Conservation (phyloP, 345 rosid species). For the Aquilaria yunnanensis region DNA sequence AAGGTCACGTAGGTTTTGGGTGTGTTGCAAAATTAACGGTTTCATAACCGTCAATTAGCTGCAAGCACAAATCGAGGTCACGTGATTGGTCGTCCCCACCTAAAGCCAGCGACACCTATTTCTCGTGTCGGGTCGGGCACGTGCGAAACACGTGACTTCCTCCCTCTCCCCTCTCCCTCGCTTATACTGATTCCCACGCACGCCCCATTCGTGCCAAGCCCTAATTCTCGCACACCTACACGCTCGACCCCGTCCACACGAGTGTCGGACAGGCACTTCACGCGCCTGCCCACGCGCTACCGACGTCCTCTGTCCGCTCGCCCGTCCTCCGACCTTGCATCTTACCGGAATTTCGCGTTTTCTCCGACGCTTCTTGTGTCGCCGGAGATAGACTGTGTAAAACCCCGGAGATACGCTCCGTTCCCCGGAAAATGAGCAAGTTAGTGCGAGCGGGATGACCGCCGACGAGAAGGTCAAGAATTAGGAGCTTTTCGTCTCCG, state of each 20-base stretch:
- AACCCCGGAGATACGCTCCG: slow-evolving; percentile 18
- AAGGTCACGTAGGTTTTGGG: no score
- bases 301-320: slow-evolving; percentile 22
- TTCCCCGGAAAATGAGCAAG: slow-evolving; percentile 23
- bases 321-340: slow-evolving; percentile 9
- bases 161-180: slow-evolving; percentile 22
- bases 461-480: slow-evolving; percentile 14
- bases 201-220: slow-evolving; percentile 84
- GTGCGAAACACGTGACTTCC: slow-evolving; percentile 33
- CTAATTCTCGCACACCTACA: slow-evolving; percentile 40
- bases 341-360: slow-evolving; percentile 33
- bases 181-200: slow-evolving; percentile 31
- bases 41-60: slow-evolving; percentile 4
- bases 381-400: slow-evolving; percentile 13
- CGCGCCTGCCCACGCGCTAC: slow-evolving; percentile 51
- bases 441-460: slow-evolving; percentile 5
- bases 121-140: slow-evolving; percentile 20
- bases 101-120: background rate
- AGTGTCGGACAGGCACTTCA: slow-evolving; percentile 42
- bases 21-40: no score
- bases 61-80: slow-evolving; percentile 16
- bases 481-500: slow-evolving; percentile 1
- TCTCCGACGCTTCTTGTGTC: slow-evolving; percentile 11
- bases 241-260: slow-evolving; percentile 62
- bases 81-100: slow-evolving; percentile 16